Base-by-base conservation (phyloP, 202 grass and related monocot genomes). In the Thinopyrum obtusiflorum region DNA sequence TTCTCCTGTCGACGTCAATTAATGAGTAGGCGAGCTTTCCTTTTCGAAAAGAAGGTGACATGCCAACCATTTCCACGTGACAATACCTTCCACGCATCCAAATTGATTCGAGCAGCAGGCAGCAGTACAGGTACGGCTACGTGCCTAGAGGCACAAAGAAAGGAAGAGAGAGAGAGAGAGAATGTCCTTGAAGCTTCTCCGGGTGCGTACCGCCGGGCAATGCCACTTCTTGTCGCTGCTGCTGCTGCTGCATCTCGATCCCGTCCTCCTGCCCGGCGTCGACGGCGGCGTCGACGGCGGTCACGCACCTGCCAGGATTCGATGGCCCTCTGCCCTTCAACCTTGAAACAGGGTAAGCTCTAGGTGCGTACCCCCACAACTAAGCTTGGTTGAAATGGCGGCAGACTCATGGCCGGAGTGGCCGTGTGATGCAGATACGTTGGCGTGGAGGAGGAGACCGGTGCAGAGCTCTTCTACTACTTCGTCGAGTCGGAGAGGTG, bases 401-500 rank as follows among this genome's bases (percentile, higher is more conserved):
- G 5, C 12, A 5, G 14, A 8, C 63, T 31, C 63, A 65, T 31
- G 63, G 27, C 62, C 51, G 18, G 51, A 55, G 18, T 55, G 2
- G 51, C 51, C 18, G 51, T 57, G 51, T 5, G 59, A 42, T 66
- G 37, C 64, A 93, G 91, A 20, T 91, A 94, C 62, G 84, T 94
- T n/a, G n/a, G 0, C 27, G 74, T 92, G 57, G 92, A 88, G 46
- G 90, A 94, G 11, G 78, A 59, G 37, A 87, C 86, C 1, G 89
- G 85, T 0, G 29, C 85, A 6, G 85, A 92, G 75, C 87, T 91
- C 31, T 96, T 96, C 84, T 96, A 96, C 91, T 95, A 95, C 32
- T 91, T 88, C 73, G 81, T 86, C 10, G 66, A 83, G 78, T 94
- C 92, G 5, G 85, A 94, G 86, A 23, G 85, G 62, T 86, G 28